A percentile compares a stretch with the other conserved stretches of the same genome.
phyloP scores from a whole-genome alignment of 2,329 filamentous ascomycete genomes.

The Elsinoe ampelina region DNA sequence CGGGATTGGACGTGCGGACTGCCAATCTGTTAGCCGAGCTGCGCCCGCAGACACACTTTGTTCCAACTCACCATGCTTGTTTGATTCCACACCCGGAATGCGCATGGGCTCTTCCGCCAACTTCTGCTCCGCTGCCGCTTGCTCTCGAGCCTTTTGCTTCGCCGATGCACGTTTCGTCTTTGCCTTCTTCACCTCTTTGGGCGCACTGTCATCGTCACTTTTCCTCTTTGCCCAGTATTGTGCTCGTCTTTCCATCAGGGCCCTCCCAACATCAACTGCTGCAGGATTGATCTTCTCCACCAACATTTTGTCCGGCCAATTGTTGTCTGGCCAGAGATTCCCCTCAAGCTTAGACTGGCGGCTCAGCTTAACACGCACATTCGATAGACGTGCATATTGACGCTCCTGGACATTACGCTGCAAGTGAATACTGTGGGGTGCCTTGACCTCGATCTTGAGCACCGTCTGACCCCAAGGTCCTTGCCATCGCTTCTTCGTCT shows the following conservation, averaged over 20 bases:
- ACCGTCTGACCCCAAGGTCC: constrained; percentile 67
- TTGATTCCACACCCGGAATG: not conserved
- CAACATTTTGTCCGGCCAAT: constrained; percentile 44
- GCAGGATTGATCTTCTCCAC: constrained; percentile 32
- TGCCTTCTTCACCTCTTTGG: constrained; percentile 13
- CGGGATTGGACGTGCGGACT: constrained; percentile 41
- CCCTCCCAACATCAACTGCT: constrained; percentile 37
- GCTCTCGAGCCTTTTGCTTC: constrained; percentile 25
- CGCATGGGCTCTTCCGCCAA: constrained; percentile 18
- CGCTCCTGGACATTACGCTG: constrained; percentile 47
- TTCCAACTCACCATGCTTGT: constrained; percentile 7
- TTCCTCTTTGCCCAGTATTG: constrained; percentile 45
- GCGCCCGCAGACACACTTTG: not conserved
- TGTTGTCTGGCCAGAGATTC: constrained; percentile 54
- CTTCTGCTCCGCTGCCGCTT: constrained; percentile 27
- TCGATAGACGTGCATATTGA: constrained; percentile 57
- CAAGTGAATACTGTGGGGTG: constrained; percentile 55
- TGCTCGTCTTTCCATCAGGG: constrained; percentile 54
- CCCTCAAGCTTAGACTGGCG: constrained; percentile 57
- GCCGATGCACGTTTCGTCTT: constrained; percentile 29
- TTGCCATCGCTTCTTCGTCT: constrained; percentile 45
- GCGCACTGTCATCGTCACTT: constrained; percentile 12
- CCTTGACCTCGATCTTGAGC: constrained; percentile 62
- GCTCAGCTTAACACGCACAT: constrained; percentile 59
- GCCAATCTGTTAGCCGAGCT: not conserved